phyloP scores from a whole-genome alignment of 495 filamentous ascomycete genomes.

The Daldinia loculata region DNA sequence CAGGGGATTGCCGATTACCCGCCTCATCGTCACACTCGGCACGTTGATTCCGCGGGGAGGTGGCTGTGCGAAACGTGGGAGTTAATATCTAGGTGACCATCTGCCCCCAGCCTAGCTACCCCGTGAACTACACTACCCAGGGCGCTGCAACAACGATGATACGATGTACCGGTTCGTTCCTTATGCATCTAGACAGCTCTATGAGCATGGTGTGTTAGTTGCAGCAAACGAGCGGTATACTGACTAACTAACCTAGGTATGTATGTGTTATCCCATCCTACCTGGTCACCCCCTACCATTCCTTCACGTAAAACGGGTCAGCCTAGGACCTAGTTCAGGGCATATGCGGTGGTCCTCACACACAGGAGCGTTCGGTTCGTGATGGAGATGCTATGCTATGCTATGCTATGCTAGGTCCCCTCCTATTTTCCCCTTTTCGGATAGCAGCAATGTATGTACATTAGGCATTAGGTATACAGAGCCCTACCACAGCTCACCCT shows the following conservation, averaged over 20 bases:
- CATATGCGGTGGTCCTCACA: conserved; percentile 12
- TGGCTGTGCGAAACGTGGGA: conserved; percentile 28
- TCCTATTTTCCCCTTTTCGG: background rate
- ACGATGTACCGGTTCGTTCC: background rate
- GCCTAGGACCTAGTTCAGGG: background rate
- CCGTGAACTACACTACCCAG: conserved; percentile 4
- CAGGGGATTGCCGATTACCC: conserved; percentile 32
- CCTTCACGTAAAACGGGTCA: background rate
- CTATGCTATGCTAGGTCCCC: background rate
- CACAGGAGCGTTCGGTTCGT: background rate
- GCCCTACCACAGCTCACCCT: background rate
- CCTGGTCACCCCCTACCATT: background rate
- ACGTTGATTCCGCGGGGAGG: conserved; percentile 20
- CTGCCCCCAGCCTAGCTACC: background rate
- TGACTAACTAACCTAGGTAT: background rate
- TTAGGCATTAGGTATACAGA: background rate
- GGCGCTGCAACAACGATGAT: background rate
- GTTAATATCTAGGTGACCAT: conserved; percentile 3
- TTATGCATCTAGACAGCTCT: conserved; percentile 14
- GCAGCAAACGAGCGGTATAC: conserved; percentile 8
- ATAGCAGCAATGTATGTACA: background rate
- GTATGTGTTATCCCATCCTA: background rate
- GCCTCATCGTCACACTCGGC: conserved; percentile 32
- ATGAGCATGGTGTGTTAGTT: conserved; percentile 11
- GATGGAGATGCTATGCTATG: background rate